phyloP scores from a whole-genome alignment of 345 rosid genomes.

The Gossypium anomalum region DNA sequence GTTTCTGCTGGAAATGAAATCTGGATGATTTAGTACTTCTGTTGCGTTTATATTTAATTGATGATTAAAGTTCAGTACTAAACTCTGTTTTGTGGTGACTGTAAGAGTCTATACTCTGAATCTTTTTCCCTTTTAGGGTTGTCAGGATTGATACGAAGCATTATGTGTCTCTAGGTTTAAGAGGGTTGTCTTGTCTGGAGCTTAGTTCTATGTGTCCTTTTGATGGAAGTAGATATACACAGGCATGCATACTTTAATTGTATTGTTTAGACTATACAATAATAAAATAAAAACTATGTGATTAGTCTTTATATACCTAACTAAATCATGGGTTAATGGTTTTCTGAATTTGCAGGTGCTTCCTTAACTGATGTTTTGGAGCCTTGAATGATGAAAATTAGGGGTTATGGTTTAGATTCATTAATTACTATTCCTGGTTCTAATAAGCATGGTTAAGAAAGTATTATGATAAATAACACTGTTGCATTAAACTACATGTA shows the following conservation, averaged over 20 bases:
- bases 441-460: slow-evolving; percentile 1
- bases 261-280: slow-evolving; percentile 1
- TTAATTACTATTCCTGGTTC: neutral
- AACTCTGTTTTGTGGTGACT: slow-evolving; percentile 5
- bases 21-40: slow-evolving; percentile 5
- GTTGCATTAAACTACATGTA: neutral
- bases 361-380: neutral
- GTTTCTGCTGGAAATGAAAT: slow-evolving; percentile 5
- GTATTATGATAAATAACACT: neutral
- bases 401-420: neutral
- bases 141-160: neutral
- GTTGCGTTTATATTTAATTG: neutral
- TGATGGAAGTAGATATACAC: neutral
- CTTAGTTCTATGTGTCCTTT: neutral
- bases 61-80: neutral
- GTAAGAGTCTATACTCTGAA: neutral
- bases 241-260: neutral
- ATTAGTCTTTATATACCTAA: neutral
- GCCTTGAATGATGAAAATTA: neutral
- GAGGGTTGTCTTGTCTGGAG: neutral
- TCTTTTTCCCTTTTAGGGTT: neutral
- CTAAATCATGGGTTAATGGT: neutral
- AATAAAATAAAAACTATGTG: neutral
- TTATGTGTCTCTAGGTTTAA: neutral
- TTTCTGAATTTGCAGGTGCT: neutral